Evolutionary conservation across 495 filamentous ascomycete genomes (phyloP), one percentile per base, ranked within the genome.

Genomic region (Astrothelium subdiscretum): DNA sequence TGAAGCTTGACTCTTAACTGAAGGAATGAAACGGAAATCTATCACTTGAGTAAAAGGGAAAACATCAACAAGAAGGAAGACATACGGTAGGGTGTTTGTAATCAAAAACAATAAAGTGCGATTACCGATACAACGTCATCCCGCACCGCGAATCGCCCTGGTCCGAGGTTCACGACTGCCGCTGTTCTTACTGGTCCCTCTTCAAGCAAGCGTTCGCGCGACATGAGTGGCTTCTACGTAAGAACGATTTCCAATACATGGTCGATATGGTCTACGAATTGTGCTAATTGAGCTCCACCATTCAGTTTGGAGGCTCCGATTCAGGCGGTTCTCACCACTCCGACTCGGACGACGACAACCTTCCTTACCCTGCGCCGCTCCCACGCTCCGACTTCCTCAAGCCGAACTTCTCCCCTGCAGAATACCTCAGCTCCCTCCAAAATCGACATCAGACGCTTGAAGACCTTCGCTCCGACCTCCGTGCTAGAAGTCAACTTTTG

Each of bases 391-490:
- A 88, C 62, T 97, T 96, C 74, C 84, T 96, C 3, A 74, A 84
- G 18, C 81, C 86, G 1, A 74, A 85, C 65, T 99, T 99, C 76
- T 82, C 87, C 65, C 88, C 95, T 20, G 82, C 87, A 5, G 75
- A 77, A 0, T 99, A 95, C 76, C 86, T 99, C 40, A 89, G 89
- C 5, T 86, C 86, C 3, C 79, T 97, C 0, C 86, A 80, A 32
- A 86, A 91, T 69, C 86, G 94, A 0, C 92, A 97, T 70, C 94
- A 98, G 71, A 96, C 90, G 2, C 88, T 99, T 57, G 92, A 96
- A 72, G 95, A 99, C 72, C 79, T 99, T 20, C 88, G 92, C 18
- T 73, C 85, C 31, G 95, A 99, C 67, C 79, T 99, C 3, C 85
- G 91, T 18, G 79, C 87, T 51, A 81, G 94, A 27, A 85, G 83